phyloP scores from a whole-genome alignment of 169 alveolate species.

The Plasmodium ovale region DNA sequence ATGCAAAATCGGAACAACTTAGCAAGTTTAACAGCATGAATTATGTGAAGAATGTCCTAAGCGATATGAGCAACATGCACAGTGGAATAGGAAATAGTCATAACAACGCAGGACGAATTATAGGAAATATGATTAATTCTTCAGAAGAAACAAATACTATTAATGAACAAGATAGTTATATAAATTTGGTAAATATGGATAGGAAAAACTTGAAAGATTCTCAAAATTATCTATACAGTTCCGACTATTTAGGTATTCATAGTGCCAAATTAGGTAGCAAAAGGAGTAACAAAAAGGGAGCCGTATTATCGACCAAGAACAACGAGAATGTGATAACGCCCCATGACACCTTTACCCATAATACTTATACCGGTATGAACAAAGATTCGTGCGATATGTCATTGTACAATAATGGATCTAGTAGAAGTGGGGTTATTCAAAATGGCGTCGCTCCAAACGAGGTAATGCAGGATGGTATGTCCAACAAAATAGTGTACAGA shows the following conservation, averaged over 20 bases:
- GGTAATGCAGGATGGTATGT: no score
- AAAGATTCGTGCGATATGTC: no score
- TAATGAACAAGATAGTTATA: background rate
- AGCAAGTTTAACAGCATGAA: background rate
- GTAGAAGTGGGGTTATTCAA: no score
- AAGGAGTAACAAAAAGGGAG: no score
- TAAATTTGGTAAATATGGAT: background rate
- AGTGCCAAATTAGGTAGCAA: background rate
- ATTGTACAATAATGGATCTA: no score
- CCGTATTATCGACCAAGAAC: no score
- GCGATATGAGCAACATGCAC: conserved; percentile 2
- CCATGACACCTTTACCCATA: no score
- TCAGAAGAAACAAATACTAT: no score
- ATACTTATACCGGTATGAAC: no score
- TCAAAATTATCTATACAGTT: background rate
- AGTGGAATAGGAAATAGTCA: background rate
- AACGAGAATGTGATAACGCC: no score
- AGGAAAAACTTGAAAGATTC: background rate
- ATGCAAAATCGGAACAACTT: background rate
- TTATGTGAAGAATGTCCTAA: background rate
- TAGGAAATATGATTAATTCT: background rate
- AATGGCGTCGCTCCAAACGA: no score
- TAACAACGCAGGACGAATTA: background rate
- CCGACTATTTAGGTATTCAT: background rate
- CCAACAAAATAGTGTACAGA: background rate